phyloP scores from a whole-genome alignment of 2,329 filamentous ascomycete genomes.

The Pyrenochaeta sp. region DNA sequence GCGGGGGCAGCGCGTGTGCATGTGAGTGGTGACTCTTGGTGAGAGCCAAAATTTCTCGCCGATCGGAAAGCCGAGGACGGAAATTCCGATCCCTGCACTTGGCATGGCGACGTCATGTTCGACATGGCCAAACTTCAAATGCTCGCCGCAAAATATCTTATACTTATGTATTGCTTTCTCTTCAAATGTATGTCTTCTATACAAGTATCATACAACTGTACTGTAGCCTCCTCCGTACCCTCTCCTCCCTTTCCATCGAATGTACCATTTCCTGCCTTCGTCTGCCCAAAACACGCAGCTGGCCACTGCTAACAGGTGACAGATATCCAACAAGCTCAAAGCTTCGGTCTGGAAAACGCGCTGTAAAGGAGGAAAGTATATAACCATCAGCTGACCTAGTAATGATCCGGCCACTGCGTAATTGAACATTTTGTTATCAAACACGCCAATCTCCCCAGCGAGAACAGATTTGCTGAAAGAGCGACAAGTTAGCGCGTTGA shows the following conservation, averaged over 20 bases:
- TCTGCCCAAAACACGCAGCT: slow-evolving; percentile 96
- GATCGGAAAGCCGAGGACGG: slow-evolving; percentile 25
- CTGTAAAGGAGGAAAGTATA: slow-evolving; percentile 94
- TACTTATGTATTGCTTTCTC: no score
- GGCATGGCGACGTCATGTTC: slow-evolving; percentile 37
- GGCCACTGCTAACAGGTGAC: slow-evolving; percentile 75
- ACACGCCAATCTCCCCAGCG: slow-evolving; percentile 80
- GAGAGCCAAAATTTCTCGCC: slow-evolving; percentile 36
- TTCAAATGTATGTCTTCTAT: not conserved
- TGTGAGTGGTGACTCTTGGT: slow-evolving; percentile 38
- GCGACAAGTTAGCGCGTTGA: slow-evolving; percentile 93
- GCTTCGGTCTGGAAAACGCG: slow-evolving; percentile 96
- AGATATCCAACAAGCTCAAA: slow-evolving; percentile 74
- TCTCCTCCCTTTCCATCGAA: slow-evolving; percentile 53
- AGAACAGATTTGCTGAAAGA: slow-evolving; percentile 90
- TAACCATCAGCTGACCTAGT: slow-evolving; percentile 85
- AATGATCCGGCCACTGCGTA: slow-evolving; percentile 89
- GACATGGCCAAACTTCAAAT: no score
- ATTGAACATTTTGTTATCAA: slow-evolving; percentile 93
- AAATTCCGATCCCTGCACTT: slow-evolving; percentile 30
- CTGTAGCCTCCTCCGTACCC: slow-evolving; percentile 48
- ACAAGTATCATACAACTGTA: slow-evolving; percentile 42
- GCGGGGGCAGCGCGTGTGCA: slow-evolving; percentile 38
- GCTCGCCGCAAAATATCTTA: no score
- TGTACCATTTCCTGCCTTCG: slow-evolving; percentile 77